Percentiles rank a stretch among this genome's conserved stretches.
phyloP scores from a whole-genome alignment of 345 rosid genomes.

The Durio zibethinus region DNA sequence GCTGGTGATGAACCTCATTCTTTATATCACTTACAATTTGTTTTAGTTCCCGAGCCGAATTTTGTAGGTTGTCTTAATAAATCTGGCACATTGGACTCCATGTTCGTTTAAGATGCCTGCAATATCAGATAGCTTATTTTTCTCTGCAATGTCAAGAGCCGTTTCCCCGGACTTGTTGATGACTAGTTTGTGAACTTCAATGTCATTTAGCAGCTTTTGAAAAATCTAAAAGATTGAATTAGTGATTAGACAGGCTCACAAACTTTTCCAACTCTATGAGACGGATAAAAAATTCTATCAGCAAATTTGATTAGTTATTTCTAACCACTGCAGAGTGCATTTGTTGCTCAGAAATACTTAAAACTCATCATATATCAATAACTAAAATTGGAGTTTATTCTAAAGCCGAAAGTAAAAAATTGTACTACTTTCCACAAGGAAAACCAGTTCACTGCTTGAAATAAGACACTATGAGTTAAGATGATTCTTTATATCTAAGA shows the following conservation, averaged over 20 bases:
- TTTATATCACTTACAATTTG: constrained; percentile 89
- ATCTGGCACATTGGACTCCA: constrained; percentile 74
- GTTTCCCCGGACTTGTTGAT: constrained; percentile 65
- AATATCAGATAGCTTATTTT: constrained; percentile 43
- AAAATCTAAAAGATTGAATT: constrained; percentile 54
- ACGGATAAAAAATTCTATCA: not conserved
- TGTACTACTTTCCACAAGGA: not conserved
- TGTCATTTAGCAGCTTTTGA: constrained; percentile 33
- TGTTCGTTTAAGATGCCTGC: constrained; percentile 44
- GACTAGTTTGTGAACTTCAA: constrained; percentile 44
- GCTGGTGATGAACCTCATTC: constrained; percentile 80
- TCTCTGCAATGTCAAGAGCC: constrained; percentile 16
- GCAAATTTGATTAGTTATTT: not conserved
- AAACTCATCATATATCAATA: not conserved
- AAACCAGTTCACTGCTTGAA: not conserved
- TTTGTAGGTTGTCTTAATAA: constrained; percentile 40
- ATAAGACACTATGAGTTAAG: not conserved
- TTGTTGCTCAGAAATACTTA: not conserved
- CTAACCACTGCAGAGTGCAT: not conserved
- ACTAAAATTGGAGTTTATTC: not conserved
- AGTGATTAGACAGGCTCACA: not conserved
- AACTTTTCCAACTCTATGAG: not conserved
- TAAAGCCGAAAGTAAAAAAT: not conserved
- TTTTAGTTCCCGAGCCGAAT: constrained; percentile 55
- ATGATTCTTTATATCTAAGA: not conserved